Conservation (phyloP, 768 basidiomycete species). For the Royoungia palumana region DNA sequence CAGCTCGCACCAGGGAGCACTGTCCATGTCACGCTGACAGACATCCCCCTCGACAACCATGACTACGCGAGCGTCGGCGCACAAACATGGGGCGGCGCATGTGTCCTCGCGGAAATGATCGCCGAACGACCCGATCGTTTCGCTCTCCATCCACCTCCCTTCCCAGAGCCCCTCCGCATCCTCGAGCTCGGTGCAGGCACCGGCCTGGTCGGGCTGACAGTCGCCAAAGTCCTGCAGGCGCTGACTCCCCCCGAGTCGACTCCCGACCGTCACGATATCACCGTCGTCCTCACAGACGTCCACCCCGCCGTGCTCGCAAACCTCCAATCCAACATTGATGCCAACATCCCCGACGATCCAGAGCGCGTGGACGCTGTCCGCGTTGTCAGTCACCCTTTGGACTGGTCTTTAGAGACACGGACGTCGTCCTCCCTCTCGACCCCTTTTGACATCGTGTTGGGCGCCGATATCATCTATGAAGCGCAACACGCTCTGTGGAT, state of each 20-base stretch:
- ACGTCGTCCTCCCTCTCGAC: conserved; percentile 21
- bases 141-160: conserved; percentile 29
- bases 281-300: conserved; percentile 47
- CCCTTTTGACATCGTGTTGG: conserved; percentile 49
- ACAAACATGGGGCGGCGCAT: conserved; percentile 88
- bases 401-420: conserved; percentile 47
- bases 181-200: conserved; percentile 60
- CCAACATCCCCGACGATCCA: conserved; percentile 24
- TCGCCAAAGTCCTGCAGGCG: conserved; percentile 32
- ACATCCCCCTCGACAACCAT: conserved; percentile 66
- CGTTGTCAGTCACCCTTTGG: conserved; percentile 31
- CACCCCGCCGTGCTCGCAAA: conserved; percentile 48
- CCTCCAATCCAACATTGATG: conserved; percentile 40
- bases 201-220: conserved; percentile 46
- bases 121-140: conserved; percentile 53
- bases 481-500: conserved; percentile 47
- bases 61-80: conserved; percentile 74
- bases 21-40: conserved; percentile 50
- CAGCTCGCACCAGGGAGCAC: conserved; percentile 1
- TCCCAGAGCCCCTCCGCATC: conserved; percentile 30
- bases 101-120: conserved; percentile 74
- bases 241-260: background rate
- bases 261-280: conserved; percentile 2
- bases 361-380: conserved; percentile 2
- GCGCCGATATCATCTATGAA: conserved; percentile 57